Percentiles rank a stretch among this genome's conserved stretches.
Conservation (phyloP, 768 basidiomycete genomes). For the Suillus subalutaceus region DNA sequence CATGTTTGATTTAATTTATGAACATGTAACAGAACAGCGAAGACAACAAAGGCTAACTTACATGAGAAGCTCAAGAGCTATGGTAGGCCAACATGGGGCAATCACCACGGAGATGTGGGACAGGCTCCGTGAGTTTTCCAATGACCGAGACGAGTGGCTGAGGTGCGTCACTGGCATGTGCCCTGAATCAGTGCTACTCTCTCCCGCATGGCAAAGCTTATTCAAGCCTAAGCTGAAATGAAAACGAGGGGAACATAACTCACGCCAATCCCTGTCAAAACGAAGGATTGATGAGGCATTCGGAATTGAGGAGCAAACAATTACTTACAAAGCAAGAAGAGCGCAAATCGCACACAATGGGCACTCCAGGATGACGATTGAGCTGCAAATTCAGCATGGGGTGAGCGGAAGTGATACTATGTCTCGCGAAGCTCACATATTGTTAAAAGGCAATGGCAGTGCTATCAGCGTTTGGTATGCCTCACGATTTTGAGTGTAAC, state of each 20-base stretch:
- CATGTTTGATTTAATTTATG: not conserved
- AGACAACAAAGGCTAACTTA: constrained; percentile 9
- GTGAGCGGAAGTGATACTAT: not conserved
- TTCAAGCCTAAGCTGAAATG: constrained; percentile 7
- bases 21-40: not conserved
- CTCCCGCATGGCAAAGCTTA: not conserved
- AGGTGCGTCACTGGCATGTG: constrained; percentile 12
- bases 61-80: constrained; percentile 11
- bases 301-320: not conserved
- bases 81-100: constrained; percentile 13
- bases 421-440: not conserved
- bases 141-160: constrained; percentile 17
- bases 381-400: constrained; percentile 6
- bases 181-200: not conserved
- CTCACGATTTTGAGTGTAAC: constrained; percentile 3
- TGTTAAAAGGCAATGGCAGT: constrained; percentile 6
- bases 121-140: constrained; percentile 16
- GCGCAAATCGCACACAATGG: constrained; percentile 1
- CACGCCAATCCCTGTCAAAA: constrained; percentile 1
- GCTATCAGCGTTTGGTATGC: constrained; percentile 1
- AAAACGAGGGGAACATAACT: constrained; percentile 4
- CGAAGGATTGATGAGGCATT: constrained; percentile 5
- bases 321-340: constrained; percentile 11
- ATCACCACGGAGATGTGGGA: constrained; percentile 10
- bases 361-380: constrained; percentile 2